These are phyloP conservation scores for Geum urbanum DNA, from an alignment of 306 rosid species.

Conservation along the genomic window DNA sequence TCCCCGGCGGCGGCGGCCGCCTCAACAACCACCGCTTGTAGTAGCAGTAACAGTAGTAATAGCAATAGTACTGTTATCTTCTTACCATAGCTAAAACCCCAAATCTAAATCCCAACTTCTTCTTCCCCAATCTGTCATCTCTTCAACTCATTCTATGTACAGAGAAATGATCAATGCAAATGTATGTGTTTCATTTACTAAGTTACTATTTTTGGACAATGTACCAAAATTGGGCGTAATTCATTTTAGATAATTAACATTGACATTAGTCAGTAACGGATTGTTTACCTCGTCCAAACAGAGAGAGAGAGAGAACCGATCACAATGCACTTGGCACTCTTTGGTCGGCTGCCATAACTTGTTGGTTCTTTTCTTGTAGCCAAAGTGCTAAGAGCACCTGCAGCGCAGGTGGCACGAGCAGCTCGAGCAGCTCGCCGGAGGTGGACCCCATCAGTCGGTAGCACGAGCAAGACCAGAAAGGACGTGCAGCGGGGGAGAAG, in stretches of 20 bases:
- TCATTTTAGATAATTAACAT: neutral
- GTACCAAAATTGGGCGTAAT: neutral
- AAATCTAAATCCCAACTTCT: neutral
- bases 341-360: no score
- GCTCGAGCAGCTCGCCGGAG: no score
- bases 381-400: no score
- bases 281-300: no score
- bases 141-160: slow-evolving; percentile 3
- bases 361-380: no score
- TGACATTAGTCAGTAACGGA: no score
- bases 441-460: no score
- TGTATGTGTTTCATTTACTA: neutral
- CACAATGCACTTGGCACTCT: no score
- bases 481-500: no score
- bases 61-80: slow-evolving; percentile 21
- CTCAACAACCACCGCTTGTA: neutral
- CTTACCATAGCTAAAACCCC: slow-evolving; percentile 32
- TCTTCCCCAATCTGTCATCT: slow-evolving; percentile 9
- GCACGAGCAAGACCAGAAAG: no score
- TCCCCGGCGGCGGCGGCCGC: neutral
- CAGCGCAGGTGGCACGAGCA: no score
- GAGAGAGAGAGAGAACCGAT: no score
- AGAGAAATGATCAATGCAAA: slow-evolving; percentile 10
- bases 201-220: neutral
- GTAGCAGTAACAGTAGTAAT: neutral